Evolutionary conservation across 345 rosid species (phyloP), one percentile per base, ranked within the genome.

Genomic region (Kandelia obovata): DNA sequence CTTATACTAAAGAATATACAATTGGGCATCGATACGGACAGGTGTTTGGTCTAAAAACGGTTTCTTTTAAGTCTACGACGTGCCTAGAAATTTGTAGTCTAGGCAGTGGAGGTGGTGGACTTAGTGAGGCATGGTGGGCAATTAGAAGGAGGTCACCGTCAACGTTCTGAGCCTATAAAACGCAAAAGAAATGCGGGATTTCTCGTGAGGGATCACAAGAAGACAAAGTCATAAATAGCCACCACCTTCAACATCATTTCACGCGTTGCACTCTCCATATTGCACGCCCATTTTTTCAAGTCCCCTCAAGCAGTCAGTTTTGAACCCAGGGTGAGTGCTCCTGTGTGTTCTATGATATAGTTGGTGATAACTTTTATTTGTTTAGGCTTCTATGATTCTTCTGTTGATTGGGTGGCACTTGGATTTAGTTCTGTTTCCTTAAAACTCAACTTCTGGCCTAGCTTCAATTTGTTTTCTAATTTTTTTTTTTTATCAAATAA

Each of bases 151-250:
- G 15, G 32, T 43, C 28, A 19, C 65, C 19, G 16, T 73, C 53
- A 43, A 19, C n/a, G n/a, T 6, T 58, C 39, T 15, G 61, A 58
- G 61, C 37, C 31, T 59, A 67, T 64, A 63, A 51, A 66, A 62
- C 39, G 9, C 28, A 5, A 35, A 35, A 32, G 61, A 37, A 8
- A 51, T 70, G 75, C 74, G 30, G 66, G 79, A 60, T 67, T 78
- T 84, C 78, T 67, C 86, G 92, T 80, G 89, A 81, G 51, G 47
- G 59, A 61, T 79, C 88, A 82, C 88, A 72, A 63, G 88, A 71
- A 75, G 67, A 66, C 25, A 61, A 75, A 79, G 76, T 68, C 55
- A 28, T 68, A 68, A 55, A 43, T 43, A 43, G 19, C 69, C 64
- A 65, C 72, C 71, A 68, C 62, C 78, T 73, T 78, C 75, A 61